These are phyloP conservation scores for Bryum argenteum DNA, from an alignment of 225 moss, liverwort and hornwort species.

Conservation along the genomic window DNA sequence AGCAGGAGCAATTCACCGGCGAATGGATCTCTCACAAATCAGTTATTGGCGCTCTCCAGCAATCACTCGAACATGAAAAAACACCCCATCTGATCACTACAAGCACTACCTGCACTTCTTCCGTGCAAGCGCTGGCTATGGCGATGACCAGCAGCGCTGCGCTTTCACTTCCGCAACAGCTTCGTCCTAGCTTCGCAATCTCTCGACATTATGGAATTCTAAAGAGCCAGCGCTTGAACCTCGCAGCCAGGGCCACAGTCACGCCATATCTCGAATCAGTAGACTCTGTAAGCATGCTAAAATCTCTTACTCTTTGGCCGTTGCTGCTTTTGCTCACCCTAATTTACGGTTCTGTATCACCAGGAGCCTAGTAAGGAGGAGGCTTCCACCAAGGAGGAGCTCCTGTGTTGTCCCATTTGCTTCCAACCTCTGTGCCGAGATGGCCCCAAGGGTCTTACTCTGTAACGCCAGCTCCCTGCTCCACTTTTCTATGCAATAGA, in stretches of 20 bases:
- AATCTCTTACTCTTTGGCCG: neutral
- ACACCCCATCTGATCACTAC: too few species aligned
- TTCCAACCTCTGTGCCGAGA: slow-evolving; percentile 51
- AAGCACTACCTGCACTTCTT: too few species aligned
- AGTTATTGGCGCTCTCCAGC: too few species aligned
- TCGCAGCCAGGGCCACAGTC: slow-evolving; percentile 11
- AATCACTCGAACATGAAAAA: too few species aligned
- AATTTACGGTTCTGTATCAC: neutral
- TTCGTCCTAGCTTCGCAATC: too few species aligned
- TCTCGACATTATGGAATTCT: too few species aligned
- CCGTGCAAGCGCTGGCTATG: too few species aligned
- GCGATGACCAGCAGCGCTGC: too few species aligned
- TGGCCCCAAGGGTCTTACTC: slow-evolving; percentile 51
- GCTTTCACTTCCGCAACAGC: too few species aligned
- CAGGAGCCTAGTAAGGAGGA: slow-evolving; percentile 29
- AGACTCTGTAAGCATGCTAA: slow-evolving; percentile 36
- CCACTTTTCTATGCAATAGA: neutral
- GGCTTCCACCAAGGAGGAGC: slow-evolving; percentile 41
- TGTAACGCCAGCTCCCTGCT: slow-evolving; percentile 16
- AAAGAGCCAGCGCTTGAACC: neutral
- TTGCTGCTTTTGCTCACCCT: neutral
- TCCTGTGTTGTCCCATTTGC: slow-evolving; percentile 74
- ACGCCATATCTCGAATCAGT: slow-evolving; percentile 8
- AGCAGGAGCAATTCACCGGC: too few species aligned
- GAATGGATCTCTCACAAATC: too few species aligned